phyloP scores from a whole-genome alignment of 2,329 filamentous ascomycete genomes.

The Helminthosporium solani region DNA sequence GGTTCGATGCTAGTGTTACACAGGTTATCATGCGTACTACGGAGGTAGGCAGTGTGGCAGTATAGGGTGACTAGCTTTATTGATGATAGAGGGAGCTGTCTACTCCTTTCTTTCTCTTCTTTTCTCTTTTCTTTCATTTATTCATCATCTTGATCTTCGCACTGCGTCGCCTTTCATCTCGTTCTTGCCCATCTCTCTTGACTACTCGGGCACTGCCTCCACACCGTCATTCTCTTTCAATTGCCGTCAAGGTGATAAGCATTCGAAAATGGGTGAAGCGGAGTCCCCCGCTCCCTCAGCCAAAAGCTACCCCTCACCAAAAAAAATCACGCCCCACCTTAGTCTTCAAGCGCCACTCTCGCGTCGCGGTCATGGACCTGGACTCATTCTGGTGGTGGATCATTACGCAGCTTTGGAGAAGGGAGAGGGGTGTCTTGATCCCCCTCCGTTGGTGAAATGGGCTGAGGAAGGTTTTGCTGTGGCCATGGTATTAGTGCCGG shows the following conservation, averaged over 20 bases:
- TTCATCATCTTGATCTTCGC: too few species aligned
- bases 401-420: constrained; percentile 28
- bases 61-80: not conserved
- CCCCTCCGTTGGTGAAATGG: constrained; percentile 63
- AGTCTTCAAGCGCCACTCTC: constrained; percentile 51
- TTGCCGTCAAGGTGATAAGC: too few species aligned
- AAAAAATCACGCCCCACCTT: constrained; percentile 29
- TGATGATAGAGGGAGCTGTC: too few species aligned
- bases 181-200: too few species aligned
- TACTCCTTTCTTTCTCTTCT: not conserved
- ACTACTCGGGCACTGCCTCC: too few species aligned
- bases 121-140: not conserved
- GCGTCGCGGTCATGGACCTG: constrained; percentile 51
- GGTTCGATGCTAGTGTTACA: not conserved
- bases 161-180: too few species aligned
- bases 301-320: constrained; percentile 16
- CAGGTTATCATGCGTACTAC: not conserved
- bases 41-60: not conserved
- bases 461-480: constrained; percentile 69
- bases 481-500: constrained; percentile 51
- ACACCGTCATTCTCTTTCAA: too few species aligned
- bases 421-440: constrained; percentile 48
- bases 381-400: constrained; percentile 49
- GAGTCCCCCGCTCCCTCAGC: constrained; percentile 1
- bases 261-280: not conserved